Evolutionary conservation across 106 monocot genomes (phyloP), one percentile per base, ranked within the genome.

Genomic region (Allium cepa): DNA sequence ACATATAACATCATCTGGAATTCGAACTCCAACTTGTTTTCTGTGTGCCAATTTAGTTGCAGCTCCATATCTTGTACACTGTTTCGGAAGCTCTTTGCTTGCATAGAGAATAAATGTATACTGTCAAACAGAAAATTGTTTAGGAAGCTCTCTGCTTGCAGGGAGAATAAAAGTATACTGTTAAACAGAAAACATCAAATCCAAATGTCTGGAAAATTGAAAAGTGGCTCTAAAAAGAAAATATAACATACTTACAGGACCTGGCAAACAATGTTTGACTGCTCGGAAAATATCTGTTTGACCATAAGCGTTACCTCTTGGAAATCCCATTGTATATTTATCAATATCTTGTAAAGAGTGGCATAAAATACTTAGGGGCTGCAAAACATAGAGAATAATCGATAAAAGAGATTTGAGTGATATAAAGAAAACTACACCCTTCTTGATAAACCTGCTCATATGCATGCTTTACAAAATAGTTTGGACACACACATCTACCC

Each of bases 351-450:
- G 73, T 12, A 99, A 75, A 12, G 87, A 85, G 66, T 65, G 85
- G 63, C 99, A 99, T 65, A 99, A 57, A 66, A 99, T 90, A 77
- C 99, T 99, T 16, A 99, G 82, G 47, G 99, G 99, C 99, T 99
- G 84, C 84, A 84, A 64, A 59, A 55, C 8, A 77, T 36, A 9
- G 14, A 46, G 55, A 46, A 55, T 60, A 22, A 64, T 64, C 51
- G 72, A 64, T 58, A 46, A 62, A 17, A 15, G 36, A 36, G 36
- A 5, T 36, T 36, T 36, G 36, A 36, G 36, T 3, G 36, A 36
- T 36, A 36, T 4, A 36, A 36, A 5, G 5, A 36, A 36, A 36
- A 5, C 4, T 36, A 36, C 36, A 5, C 5, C 5, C 36, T 36
- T 36, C 36, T 36, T 36, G 5, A 36, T 36, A 36, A 36, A 36